These are phyloP conservation scores for Kazachstania kunashirensis DNA, from an alignment of 805 yeast species.

Conservation along the genomic window DNA sequence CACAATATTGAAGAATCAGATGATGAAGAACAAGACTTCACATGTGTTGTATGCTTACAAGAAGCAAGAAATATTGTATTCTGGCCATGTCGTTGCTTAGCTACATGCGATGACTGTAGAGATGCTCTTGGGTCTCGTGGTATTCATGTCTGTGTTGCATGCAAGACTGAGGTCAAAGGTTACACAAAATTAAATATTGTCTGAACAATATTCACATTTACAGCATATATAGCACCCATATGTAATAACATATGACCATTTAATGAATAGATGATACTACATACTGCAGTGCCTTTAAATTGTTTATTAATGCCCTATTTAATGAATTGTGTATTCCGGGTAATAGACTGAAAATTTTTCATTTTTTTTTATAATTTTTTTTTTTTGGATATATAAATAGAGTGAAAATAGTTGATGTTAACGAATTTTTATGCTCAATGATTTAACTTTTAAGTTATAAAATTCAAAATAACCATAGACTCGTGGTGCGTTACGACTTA, in stretches of 20 bases:
- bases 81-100: conserved; percentile 91
- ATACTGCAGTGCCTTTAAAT: too few species aligned
- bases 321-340: too few species aligned
- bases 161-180: conserved; percentile 63
- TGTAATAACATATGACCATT: neutral
- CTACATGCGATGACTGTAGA: conserved; percentile 79
- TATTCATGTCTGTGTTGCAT: conserved; percentile 74
- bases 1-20: conserved; percentile 1
- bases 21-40: conserved; percentile 31
- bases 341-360: too few species aligned
- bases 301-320: too few species aligned
- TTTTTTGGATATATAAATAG: too few species aligned
- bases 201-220: too few species aligned
- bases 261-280: too few species aligned
- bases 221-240: conserved; percentile 4
- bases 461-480: conserved; percentile 18
- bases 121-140: conserved; percentile 61
- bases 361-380: too few species aligned
- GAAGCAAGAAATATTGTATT: conserved; percentile 66
- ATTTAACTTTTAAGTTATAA: too few species aligned
- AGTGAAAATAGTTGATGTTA: too few species aligned
- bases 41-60: conserved; percentile 75
- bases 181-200: conserved; percentile 31
- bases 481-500: conserved; percentile 18
- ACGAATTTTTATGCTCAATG: too few species aligned